phyloP scores from a whole-genome alignment of 768 basidiomycete species.

The Termitomyces sp. region DNA sequence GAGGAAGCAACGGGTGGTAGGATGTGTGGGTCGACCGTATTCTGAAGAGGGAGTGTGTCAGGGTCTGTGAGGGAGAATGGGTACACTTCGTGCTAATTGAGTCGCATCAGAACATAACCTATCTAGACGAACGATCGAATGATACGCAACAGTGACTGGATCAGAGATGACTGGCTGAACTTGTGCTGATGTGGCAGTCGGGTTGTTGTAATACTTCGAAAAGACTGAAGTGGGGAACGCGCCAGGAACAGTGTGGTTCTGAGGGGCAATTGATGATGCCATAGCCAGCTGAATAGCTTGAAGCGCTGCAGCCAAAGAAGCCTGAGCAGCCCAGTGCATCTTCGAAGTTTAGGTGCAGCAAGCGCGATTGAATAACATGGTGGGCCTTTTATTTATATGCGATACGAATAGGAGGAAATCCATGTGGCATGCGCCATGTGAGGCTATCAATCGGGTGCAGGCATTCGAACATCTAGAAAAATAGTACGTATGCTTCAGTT shows the following conservation, averaged over 20 bases:
- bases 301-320: constrained; percentile 2
- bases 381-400: neutral
- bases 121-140: neutral
- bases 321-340: constrained; percentile 6
- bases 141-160: constrained; percentile 52
- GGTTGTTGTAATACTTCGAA: constrained; percentile 66
- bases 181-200: constrained; percentile 70
- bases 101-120: neutral
- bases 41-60: constrained; percentile 52
- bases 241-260: constrained; percentile 59
- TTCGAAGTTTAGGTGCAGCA: neutral
- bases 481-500: neutral
- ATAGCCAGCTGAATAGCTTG: constrained; percentile 8
- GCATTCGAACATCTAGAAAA: neutral
- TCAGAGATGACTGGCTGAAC: constrained; percentile 79
- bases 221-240: constrained; percentile 66
- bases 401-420: neutral
- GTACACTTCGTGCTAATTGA: constrained; percentile 52
- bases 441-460: neutral
- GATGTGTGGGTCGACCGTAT: constrained; percentile 63
- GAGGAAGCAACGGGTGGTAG: constrained; percentile 58
- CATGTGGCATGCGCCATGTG: neutral
- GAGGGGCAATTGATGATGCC: constrained; percentile 29
- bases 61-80: constrained; percentile 65
- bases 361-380: neutral